Evolutionary conservation across 805 yeast species (phyloP).

Genomic region (Brettanomyces nanus): DNA sequence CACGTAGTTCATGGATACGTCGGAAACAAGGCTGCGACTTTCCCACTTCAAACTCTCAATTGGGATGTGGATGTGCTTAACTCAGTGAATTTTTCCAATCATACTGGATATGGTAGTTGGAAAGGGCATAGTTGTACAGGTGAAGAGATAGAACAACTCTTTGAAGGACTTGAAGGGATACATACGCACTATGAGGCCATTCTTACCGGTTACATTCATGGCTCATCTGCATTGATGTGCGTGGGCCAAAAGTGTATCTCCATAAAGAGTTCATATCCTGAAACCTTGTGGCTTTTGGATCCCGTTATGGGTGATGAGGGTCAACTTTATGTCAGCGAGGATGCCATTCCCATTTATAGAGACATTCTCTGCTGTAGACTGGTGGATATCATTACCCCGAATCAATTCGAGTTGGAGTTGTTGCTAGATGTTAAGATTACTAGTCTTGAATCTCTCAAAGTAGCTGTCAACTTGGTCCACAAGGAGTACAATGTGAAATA

Average conservation of each 20-base stretch:
- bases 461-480: slow-evolving; percentile 45
- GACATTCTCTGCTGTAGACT: slow-evolving; percentile 32
- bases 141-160: slow-evolving; percentile 30
- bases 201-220: slow-evolving; percentile 64
- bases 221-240: slow-evolving; percentile 37
- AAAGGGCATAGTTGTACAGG: slow-evolving; percentile 38
- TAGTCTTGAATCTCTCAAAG: slow-evolving; percentile 28
- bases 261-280: slow-evolving; percentile 27
- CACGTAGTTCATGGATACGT: slow-evolving; percentile 72
- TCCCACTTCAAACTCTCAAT: slow-evolving; percentile 55
- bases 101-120: slow-evolving; percentile 60
- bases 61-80: slow-evolving; percentile 65
- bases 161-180: slow-evolving; percentile 29
- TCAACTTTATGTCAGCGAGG: slow-evolving; percentile 50
- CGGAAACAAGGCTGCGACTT: slow-evolving; percentile 59
- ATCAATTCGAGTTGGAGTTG: slow-evolving; percentile 81
- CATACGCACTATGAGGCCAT: slow-evolving; percentile 42
- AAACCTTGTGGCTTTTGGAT: slow-evolving; percentile 50
- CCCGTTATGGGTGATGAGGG: slow-evolving; percentile 84
- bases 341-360: slow-evolving; percentile 53
- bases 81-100: slow-evolving; percentile 61
- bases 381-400: slow-evolving; percentile 80
- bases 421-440: slow-evolving; percentile 36
- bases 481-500: slow-evolving; percentile 38
- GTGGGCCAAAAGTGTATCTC: slow-evolving; percentile 30